phyloP scores from a whole-genome alignment of 805 yeast species.

The Metschnikowia anglica region DNA sequence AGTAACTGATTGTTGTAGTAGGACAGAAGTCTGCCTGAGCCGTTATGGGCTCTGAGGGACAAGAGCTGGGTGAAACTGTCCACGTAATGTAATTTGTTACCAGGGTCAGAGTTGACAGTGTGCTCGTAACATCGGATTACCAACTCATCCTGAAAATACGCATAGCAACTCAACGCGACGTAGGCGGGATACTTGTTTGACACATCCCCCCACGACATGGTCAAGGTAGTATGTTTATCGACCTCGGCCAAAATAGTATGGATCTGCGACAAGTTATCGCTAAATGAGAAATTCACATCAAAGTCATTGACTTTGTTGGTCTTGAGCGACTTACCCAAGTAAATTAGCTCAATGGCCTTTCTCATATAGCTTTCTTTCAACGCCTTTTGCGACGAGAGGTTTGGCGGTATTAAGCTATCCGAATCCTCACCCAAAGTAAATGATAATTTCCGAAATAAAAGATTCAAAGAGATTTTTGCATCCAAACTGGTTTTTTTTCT shows the following conservation, averaged over 20 bases:
- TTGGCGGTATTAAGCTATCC: constrained; percentile 50
- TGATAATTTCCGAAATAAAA: constrained; percentile 48
- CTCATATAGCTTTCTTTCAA: constrained; percentile 53
- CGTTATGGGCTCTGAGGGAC: constrained; percentile 18
- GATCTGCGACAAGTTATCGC: constrained; percentile 34
- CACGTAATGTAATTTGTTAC: constrained; percentile 35
- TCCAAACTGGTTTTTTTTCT: constrained; percentile 51
- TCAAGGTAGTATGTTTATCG: constrained; percentile 34
- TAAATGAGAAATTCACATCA: constrained; percentile 28
- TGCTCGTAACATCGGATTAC: constrained; percentile 41
- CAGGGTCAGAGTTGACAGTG: constrained; percentile 33
- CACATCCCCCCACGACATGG: constrained; percentile 23
- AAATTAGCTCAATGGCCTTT: constrained; percentile 53
- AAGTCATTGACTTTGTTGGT: constrained; percentile 16
- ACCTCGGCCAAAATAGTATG: constrained; percentile 37
- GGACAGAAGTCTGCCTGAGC: constrained; percentile 25
- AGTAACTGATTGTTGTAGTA: constrained; percentile 29
- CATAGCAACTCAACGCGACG: constrained; percentile 30
- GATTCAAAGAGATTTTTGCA: constrained; percentile 54
- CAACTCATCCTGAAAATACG: constrained; percentile 40
- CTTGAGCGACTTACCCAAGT: constrained; percentile 25
- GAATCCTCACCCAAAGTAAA: constrained; percentile 36
- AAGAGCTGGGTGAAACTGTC: constrained; percentile 34
- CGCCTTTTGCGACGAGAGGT: constrained; percentile 26
- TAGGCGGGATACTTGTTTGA: constrained; percentile 28